phyloP scores from a whole-genome alignment of 805 yeast species.

The Wickerhamomyces mucosus region DNA sequence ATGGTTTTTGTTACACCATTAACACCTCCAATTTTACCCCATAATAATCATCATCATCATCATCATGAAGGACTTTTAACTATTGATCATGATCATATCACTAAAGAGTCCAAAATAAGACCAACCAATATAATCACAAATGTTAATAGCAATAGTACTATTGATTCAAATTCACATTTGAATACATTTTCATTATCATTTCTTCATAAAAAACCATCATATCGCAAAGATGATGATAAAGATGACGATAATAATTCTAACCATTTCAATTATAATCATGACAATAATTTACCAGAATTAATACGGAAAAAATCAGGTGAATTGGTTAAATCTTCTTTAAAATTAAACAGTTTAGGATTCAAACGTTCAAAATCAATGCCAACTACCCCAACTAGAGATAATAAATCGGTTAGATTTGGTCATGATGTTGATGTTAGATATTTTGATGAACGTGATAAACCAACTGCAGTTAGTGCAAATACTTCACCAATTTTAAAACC shows the following conservation, averaged over 20 bases:
- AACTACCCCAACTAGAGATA: conserved; percentile 37
- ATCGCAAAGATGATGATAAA: too few relatives aligned
- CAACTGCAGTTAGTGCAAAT: conserved; percentile 63
- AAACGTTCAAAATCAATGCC: conserved; percentile 36
- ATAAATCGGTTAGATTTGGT: conserved; percentile 77
- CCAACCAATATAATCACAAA: too few relatives aligned
- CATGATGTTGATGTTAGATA: conserved; percentile 59
- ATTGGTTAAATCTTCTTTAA: conserved; percentile 65
- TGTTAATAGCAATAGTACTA: too few relatives aligned
- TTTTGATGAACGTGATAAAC: conserved; percentile 65
- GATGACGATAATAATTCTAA: too few relatives aligned
- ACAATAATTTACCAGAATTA: conserved; percentile 24
- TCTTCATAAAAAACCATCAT: conserved; percentile 15
- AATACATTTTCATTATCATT: conserved; percentile 16
- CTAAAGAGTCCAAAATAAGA: too few relatives aligned
- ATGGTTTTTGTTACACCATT: too few relatives aligned
- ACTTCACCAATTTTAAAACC: conserved; percentile 43
- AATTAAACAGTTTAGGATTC: conserved; percentile 29
- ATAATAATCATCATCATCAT: too few relatives aligned
- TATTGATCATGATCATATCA: too few relatives aligned
- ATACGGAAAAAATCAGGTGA: conserved; percentile 88
- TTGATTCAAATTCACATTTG: too few relatives aligned
- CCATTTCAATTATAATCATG: too few relatives aligned
- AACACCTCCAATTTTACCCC: too few relatives aligned
- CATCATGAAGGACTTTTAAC: too few relatives aligned